These are phyloP conservation scores for Solanum aculeatissimum DNA, from an alignment of 305 asterid species.

Conservation along the genomic window DNA sequence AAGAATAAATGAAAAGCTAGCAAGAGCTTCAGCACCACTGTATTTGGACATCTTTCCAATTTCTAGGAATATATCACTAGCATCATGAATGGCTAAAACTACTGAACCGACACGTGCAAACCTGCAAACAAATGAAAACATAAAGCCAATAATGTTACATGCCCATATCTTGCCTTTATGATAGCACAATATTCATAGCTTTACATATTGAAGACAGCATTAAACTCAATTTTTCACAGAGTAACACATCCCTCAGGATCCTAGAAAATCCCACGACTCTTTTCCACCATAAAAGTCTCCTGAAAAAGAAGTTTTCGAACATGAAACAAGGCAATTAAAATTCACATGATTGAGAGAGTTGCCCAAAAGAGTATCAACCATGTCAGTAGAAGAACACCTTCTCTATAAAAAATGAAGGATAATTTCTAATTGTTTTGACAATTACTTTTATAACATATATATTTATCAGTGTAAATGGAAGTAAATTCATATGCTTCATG, in stretches of 20 bases:
- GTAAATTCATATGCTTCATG: neutral
- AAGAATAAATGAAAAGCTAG: constrained; percentile 66
- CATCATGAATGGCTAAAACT: constrained; percentile 92
- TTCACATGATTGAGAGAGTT: neutral
- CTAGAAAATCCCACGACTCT: neutral
- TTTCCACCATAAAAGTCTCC: neutral
- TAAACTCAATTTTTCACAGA: neutral
- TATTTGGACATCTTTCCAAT: constrained; percentile 95
- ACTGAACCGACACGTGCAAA: constrained; percentile 84
- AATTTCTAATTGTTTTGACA: neutral
- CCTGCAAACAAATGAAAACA: constrained; percentile 30
- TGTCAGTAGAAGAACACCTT: neutral
- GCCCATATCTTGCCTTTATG: neutral
- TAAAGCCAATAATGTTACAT: neutral
- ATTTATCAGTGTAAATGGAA: neutral
- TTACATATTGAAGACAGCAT: neutral
- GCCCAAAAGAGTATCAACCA: neutral
- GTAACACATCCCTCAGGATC: neutral
- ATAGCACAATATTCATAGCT: neutral
- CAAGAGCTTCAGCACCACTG: constrained; percentile 72
- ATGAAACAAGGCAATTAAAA: neutral
- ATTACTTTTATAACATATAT: neutral
- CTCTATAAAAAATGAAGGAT: neutral
- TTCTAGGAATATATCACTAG: constrained; percentile 79
- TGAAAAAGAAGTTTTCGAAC: neutral